These are phyloP conservation scores for Hyaloperonospora brassicae DNA, from an alignment of 352 stramenopile genomes.

Conservation along the genomic window DNA sequence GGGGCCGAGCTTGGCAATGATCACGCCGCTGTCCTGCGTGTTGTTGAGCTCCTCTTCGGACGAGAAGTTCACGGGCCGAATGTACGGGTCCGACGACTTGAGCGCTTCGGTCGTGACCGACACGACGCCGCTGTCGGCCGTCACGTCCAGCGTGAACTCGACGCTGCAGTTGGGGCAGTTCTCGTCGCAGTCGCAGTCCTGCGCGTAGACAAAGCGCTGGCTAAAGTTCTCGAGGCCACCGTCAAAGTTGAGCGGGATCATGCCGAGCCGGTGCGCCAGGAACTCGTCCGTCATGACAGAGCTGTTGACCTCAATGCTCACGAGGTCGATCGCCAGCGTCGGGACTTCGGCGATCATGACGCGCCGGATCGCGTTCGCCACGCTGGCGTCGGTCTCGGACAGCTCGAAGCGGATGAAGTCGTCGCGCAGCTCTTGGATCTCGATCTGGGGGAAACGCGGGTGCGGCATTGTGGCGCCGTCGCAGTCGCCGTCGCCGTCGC, in stretches of 20 bases:
- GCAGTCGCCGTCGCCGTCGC: no score
- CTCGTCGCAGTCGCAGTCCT: constrained; percentile 91
- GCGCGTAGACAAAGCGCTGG: constrained; percentile 86
- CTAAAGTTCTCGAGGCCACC: constrained; percentile 83
- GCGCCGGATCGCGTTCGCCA: constrained; percentile 95
- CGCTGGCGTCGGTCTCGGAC: constrained; percentile 92
- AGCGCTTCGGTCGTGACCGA: constrained; percentile 73
- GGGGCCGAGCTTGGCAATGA: constrained; percentile 94
- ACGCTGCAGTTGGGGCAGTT: constrained; percentile 95
- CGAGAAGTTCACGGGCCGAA: constrained; percentile 78
- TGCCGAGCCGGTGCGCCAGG: constrained; percentile 94
- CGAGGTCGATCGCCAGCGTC: constrained; percentile 98
- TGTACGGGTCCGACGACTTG: constrained; percentile 81
- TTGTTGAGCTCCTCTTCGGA: constrained; percentile 88
- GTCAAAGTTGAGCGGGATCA: constrained; percentile 93
- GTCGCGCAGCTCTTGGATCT: constrained; percentile 91
- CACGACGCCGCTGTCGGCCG: constrained; percentile 56
- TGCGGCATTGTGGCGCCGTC: constrained; percentile 50
- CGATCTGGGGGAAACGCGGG: constrained; percentile 89
- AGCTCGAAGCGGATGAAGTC: constrained; percentile 97
- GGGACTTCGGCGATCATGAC: constrained; percentile 97
- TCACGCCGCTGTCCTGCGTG: constrained; percentile 92
- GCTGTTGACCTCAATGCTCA: constrained; percentile 96
- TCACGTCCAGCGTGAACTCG: constrained; percentile 94
- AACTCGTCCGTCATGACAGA: constrained; percentile 98